Conservation (phyloP, 148 eudicot genomes). For the Gaultheria prostrata region DNA sequence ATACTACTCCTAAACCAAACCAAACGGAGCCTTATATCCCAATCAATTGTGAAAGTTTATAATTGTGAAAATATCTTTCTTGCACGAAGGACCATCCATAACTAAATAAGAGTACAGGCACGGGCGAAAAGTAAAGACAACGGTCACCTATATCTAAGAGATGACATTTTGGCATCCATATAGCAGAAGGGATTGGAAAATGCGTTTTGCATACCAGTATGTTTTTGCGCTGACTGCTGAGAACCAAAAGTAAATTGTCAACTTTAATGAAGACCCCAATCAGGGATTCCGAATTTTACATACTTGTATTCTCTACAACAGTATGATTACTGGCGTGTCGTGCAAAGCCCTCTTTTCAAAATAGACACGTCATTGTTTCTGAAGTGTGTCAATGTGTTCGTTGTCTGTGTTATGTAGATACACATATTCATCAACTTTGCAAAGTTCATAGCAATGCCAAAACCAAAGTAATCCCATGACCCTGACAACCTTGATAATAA, state of each 20-base stretch:
- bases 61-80: background rate
- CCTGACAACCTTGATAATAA: background rate
- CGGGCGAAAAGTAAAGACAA: background rate
- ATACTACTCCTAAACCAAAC: too few species aligned
- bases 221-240: background rate
- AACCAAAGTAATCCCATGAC: background rate
- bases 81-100: constrained; percentile 14
- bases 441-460: constrained; percentile 11
- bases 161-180: background rate
- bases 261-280: background rate
- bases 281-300: background rate
- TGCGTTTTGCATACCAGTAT: background rate
- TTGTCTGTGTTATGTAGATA: background rate
- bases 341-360: background rate
- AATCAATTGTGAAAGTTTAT: background rate
- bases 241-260: constrained; percentile 3
- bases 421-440: background rate
- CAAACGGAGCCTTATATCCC: too few species aligned
- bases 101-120: background rate
- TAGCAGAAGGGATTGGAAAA: background rate
- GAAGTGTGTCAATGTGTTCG: background rate
- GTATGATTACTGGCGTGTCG: background rate
- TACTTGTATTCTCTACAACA: background rate
- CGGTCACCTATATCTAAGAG: background rate
- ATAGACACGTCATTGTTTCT: background rate